Conservation (phyloP, 495 filamentous ascomycete species). For the Daldinia caldariorum region DNA sequence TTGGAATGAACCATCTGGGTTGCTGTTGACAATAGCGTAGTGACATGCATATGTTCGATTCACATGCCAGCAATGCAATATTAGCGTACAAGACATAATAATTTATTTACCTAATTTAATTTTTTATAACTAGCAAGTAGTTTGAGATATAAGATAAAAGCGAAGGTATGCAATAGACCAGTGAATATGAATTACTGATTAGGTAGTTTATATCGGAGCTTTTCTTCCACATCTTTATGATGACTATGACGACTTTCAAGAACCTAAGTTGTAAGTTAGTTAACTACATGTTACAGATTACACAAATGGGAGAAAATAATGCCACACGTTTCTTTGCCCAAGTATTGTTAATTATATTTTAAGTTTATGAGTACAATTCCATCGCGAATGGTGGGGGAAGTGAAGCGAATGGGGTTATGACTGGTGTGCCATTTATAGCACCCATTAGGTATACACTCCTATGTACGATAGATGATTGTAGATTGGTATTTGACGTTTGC, state of each 20-base stretch:
- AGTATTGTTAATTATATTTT: not conserved
- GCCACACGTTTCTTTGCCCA: not conserved
- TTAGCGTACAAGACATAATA: conserved; percentile 29
- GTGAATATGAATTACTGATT: too few relatives aligned
- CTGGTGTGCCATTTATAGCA: not conserved
- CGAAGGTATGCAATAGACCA: too few relatives aligned
- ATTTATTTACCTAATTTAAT: too few relatives aligned
- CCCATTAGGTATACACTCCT: not conserved
- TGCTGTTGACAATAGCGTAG: conserved; percentile 14
- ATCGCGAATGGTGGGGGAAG: not conserved
- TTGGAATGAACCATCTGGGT: conserved; percentile 20
- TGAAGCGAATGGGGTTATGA: not conserved
- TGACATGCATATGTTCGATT: conserved; percentile 13
- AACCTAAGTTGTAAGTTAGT: not conserved
- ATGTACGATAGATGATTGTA: not conserved
- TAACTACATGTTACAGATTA: too few relatives aligned
- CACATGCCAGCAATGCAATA: conserved; percentile 31
- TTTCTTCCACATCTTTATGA: conserved; percentile 14
- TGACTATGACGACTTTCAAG: conserved; percentile 25
- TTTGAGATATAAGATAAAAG: too few relatives aligned
- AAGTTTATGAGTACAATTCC: not conserved
- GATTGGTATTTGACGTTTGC: conserved; percentile 16
- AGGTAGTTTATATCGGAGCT: too few relatives aligned
- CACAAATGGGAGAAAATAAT: not conserved
- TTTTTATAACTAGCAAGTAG: too few relatives aligned